Percentiles rank a stretch among this genome's conserved stretches.
phyloP scores from a whole-genome alignment of 2,329 filamentous ascomycete genomes.

The Fusarium sp. region DNA sequence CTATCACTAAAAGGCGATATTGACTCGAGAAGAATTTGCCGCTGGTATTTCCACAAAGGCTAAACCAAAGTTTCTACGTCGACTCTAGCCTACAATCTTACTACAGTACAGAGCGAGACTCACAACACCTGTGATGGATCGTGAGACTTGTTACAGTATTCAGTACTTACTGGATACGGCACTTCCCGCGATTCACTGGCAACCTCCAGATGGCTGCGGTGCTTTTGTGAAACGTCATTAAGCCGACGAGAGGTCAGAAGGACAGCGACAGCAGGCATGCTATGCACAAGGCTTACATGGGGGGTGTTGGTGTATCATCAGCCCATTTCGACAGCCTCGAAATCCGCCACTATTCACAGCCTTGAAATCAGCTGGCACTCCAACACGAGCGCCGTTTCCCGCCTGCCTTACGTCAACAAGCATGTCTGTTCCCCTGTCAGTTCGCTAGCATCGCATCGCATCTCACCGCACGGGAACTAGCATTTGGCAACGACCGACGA shows the following conservation, averaged over 20 bases:
- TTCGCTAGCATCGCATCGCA: not conserved
- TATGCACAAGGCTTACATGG: not conserved
- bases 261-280: not conserved
- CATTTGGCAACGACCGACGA: not conserved
- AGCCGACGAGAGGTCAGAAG: not conserved
- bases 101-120: not conserved
- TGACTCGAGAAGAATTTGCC: not conserved
- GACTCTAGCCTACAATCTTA: not conserved
- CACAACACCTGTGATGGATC: not conserved
- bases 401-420: not conserved
- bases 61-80: not conserved
- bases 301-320: slow-evolving; percentile 4
- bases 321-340: slow-evolving; percentile 16
- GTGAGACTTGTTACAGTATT: not conserved
- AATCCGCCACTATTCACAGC: not conserved
- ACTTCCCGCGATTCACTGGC: not conserved
- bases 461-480: not conserved
- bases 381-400: not conserved
- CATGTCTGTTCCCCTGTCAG: not conserved
- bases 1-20: not conserved
- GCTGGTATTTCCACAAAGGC: slow-evolving; percentile 9
- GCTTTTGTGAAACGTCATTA: not conserved
- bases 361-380: slow-evolving; percentile 8
- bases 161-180: not conserved
- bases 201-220: not conserved